phyloP scores from a whole-genome alignment of 257 asterid genomes.

The Buddleja alternifolia region DNA sequence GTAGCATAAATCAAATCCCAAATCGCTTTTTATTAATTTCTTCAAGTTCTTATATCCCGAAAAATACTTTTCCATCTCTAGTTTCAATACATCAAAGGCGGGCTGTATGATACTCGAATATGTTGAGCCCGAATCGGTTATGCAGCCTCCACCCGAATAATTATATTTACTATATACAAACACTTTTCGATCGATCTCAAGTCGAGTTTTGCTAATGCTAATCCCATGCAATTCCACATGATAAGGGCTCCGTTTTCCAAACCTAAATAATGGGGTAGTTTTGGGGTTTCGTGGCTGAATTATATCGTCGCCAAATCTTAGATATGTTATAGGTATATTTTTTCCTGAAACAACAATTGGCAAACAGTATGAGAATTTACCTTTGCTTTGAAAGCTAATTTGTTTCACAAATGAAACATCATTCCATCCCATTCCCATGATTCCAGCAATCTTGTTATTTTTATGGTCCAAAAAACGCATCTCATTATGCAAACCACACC shows the following conservation, averaged over 20 bases:
- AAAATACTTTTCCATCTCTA: constrained; percentile 17
- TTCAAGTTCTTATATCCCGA: background rate
- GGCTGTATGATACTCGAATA: background rate
- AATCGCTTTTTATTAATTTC: background rate
- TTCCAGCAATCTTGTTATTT: constrained; percentile 19
- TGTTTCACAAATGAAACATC: constrained; percentile 14
- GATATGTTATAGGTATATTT: constrained; percentile 17
- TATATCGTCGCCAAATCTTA: constrained; percentile 21
- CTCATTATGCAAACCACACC: constrained; percentile 18
- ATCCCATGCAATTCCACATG: constrained; percentile 9
- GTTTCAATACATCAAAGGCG: constrained; percentile 1
- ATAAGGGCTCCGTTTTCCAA: background rate
- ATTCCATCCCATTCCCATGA: constrained; percentile 24
- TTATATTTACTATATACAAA: background rate
- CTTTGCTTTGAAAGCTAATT: constrained; percentile 10
- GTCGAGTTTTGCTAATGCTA: constrained; percentile 20
- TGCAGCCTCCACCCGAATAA: constrained; percentile 13
- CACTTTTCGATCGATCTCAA: background rate
- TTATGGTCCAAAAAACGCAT: background rate
- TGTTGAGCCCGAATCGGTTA: constrained; percentile 10
- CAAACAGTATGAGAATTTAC: constrained; percentile 22
- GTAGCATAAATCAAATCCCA: constrained; percentile 1
- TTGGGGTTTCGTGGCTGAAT: background rate
- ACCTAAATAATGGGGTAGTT: background rate
- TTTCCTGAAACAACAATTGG: background rate